These are phyloP conservation scores for Arachnomyces sp. DNA, from an alignment of 2,329 filamentous ascomycete genomes.

Conservation along the genomic window DNA sequence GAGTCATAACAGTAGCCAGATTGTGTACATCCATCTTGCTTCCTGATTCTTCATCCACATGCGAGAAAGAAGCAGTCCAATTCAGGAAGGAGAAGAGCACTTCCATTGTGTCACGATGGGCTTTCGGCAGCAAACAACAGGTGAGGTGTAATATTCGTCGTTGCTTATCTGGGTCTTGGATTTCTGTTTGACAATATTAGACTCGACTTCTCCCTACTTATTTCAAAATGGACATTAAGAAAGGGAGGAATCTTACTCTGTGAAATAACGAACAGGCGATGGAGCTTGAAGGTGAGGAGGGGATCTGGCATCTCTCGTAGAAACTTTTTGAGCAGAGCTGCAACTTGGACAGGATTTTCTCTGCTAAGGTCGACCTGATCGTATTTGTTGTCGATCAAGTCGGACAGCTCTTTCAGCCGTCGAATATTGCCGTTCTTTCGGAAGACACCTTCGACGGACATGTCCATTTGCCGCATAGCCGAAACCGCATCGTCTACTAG, in stretches of 20 bases:
- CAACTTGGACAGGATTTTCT: conserved; percentile 87
- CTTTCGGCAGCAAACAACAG: conserved; percentile 86
- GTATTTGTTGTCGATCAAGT: conserved; percentile 77
- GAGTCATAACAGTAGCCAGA: conserved; percentile 91
- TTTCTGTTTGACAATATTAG: conserved; percentile 43
- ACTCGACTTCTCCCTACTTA: conserved; percentile 2
- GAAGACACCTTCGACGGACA: conserved; percentile 97
- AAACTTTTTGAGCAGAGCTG: conserved; percentile 90
- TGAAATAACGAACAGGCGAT: conserved; percentile 80
- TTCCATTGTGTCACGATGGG: conserved; percentile 87
- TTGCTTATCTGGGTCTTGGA: conserved; percentile 71
- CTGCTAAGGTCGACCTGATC: conserved; percentile 79
- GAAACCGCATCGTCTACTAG: conserved; percentile 90
- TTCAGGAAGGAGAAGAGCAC: conserved; percentile 94
- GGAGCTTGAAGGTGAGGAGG: conserved; percentile 88
- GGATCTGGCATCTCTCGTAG: conserved; percentile 90
- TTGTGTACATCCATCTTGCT: conserved; percentile 99
- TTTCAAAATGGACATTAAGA: conserved; percentile 5
- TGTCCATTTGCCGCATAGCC: conserved; percentile 97
- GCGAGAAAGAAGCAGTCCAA: conserved; percentile 95
- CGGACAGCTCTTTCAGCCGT: conserved; percentile 76
- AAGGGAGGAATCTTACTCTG: conserved; percentile 52
- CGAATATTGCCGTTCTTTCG: conserved; percentile 99
- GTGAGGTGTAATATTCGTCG: conserved; percentile 81
- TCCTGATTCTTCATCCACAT: conserved; percentile 91